Conservation (phyloP, 495 filamentous ascomycete genomes). For the Venustampulla echinocandica region DNA sequence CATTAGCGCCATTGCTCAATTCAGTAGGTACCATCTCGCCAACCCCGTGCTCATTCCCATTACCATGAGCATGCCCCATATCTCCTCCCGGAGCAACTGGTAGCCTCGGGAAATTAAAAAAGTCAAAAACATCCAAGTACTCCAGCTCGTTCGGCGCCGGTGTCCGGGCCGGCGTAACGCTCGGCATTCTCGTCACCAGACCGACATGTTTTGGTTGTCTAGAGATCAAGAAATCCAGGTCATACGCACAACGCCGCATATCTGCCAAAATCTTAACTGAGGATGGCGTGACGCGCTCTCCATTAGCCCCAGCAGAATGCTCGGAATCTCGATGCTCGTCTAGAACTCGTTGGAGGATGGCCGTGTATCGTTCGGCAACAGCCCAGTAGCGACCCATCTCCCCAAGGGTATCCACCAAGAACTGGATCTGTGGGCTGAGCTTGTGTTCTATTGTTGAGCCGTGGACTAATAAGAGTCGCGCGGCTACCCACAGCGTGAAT, state of each 20-base stretch:
- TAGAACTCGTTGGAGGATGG: constrained; percentile 71
- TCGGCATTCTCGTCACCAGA: constrained; percentile 23
- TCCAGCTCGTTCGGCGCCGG: constrained; percentile 75
- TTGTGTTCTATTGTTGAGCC: constrained; percentile 79
- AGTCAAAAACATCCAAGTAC: constrained; percentile 88
- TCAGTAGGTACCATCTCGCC: constrained; percentile 18
- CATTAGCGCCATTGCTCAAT: constrained; percentile 22
- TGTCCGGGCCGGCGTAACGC: constrained; percentile 42
- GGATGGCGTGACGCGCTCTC: constrained; percentile 67
- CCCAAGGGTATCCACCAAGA: constrained; percentile 70
- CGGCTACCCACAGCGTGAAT: constrained; percentile 88
- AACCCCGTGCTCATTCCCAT: constrained; percentile 14
- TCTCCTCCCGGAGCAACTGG: constrained; percentile 28
- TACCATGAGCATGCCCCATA: constrained; percentile 7
- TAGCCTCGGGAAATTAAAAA: constrained; percentile 80
- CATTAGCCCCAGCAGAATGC: constrained; percentile 41
- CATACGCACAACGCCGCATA: constrained; percentile 79
- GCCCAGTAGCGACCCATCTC: constrained; percentile 78
- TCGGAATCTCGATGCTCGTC: constrained; percentile 77
- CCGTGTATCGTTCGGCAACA: constrained; percentile 72
- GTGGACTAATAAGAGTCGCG: constrained; percentile 75
- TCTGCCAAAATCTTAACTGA: constrained; percentile 80
- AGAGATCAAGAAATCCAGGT: constrained; percentile 79
- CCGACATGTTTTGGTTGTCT: constrained; percentile 57
- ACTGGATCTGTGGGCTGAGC: constrained; percentile 63